Percentiles rank a stretch among this genome's conserved stretches.
These are phyloP conservation scores for Aspergillus fructus DNA, from an alignment of 2,329 filamentous ascomycete genomes.

Conservation along the genomic window DNA sequence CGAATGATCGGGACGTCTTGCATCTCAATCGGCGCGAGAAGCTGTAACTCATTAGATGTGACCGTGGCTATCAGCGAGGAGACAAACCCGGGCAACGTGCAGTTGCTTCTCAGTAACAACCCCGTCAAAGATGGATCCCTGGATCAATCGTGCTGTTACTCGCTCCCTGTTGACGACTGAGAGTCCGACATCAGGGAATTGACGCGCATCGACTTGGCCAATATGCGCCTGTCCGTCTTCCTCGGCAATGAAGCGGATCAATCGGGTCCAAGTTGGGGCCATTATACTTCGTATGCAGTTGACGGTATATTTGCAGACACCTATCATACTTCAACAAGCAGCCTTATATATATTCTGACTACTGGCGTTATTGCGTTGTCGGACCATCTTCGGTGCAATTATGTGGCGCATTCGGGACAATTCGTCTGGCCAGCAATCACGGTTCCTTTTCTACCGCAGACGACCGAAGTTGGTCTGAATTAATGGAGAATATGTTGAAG, in stretches of 20 bases:
- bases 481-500: too few species aligned
- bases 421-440: too few species aligned
- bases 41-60: background rate
- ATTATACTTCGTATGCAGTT: background rate
- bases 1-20: slow-evolving; percentile 30
- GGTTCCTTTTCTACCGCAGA: too few species aligned
- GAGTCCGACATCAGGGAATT: background rate
- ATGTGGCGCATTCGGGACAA: too few species aligned
- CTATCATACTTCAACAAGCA: too few species aligned
- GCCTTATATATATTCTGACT: too few species aligned
- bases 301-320: too few species aligned
- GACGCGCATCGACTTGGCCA: background rate
- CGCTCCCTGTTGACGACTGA: background rate
- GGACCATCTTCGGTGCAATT: too few species aligned
- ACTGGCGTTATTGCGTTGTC: too few species aligned
- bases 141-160: background rate
- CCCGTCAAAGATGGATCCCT: background rate
- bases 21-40: background rate
- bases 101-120: background rate
- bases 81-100: background rate
- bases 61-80: too few species aligned
- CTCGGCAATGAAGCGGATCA: background rate
- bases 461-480: too few species aligned
- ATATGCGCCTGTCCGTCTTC: background rate
- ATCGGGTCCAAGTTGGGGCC: background rate